phyloP scores from a whole-genome alignment of 2,329 filamentous ascomycete genomes.

The Fusarium tjaetaba region DNA sequence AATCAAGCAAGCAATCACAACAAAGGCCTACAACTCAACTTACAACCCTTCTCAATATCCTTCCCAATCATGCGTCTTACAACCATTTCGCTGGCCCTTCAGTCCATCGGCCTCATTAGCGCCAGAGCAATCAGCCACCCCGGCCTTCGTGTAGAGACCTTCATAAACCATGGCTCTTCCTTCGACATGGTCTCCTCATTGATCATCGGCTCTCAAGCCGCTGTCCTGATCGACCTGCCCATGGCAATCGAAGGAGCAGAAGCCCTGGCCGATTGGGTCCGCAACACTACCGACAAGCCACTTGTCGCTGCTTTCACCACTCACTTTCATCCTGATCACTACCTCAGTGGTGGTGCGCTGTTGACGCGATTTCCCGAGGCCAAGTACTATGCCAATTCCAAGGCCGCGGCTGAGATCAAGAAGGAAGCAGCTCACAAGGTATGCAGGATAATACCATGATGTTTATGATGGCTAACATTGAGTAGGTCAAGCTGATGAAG shows the following conservation, averaged over 20 bases:
- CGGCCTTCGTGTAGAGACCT: background rate
- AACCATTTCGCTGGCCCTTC: background rate
- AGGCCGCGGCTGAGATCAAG: background rate
- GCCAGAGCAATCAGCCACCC: background rate
- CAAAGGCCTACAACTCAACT: too few species aligned
- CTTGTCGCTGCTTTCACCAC: background rate
- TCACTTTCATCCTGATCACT: background rate
- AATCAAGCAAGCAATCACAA: too few species aligned
- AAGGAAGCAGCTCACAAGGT: background rate
- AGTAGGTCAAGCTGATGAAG: background rate
- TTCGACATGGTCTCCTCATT: background rate
- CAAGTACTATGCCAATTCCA: background rate
- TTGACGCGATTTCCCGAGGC: background rate
- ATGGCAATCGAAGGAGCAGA: background rate
- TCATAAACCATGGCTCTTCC: background rate
- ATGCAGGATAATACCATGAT: accelerated
- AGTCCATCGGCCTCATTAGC: background rate
- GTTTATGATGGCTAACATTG: accelerated
- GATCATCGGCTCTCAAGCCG: background rate
- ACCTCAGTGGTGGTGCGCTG: background rate
- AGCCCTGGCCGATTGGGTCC: accelerated
- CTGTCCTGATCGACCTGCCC: background rate
- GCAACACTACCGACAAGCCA: background rate
- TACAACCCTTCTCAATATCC: background rate
- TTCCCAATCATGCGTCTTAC: background rate